Base-by-base conservation (phyloP, 2,329 filamentous ascomycete genomes). In the Ophiostoma quercus region DNA sequence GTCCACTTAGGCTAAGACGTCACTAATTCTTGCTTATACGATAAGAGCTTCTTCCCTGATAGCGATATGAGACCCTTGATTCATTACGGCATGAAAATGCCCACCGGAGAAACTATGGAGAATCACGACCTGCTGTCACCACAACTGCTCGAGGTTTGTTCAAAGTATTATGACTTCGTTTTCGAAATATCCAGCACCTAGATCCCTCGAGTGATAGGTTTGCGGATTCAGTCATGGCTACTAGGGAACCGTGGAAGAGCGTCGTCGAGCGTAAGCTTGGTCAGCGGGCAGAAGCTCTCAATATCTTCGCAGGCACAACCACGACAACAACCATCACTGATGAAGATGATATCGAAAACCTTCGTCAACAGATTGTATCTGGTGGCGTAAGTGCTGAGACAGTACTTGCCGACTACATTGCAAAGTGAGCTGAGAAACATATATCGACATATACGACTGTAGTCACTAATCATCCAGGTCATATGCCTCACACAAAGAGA, bases 191-290 rank as follows among this genome's bases (percentile, higher is more conserved):
- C 8, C 34, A 6, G 34, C 8, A 34, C 5, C 7, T n/a, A n/a
- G 14, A 19, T 7, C 16, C 16, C 4, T 47, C 43, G 16, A 47
- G 7, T 47, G 14, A 47, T 19, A 19, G 5, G 16, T 47, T 7
- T 47, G 16, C 16, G 7, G 5, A 5, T 47, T 19, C 19, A 7
- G 16, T 16, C 16, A 47, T 47, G 62, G 34, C 9, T n/a, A 39
- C 34, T 5, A n/a, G 22, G 19, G 16, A 39, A 39, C 2, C 62
- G 4, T 65, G 62, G 62, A 6, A 39, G n/a, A 34, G 12, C 6
- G 19, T 65, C 9, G 62, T 65, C 19, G 19, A n/a, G 32, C 62
- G n/a, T 7, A 65, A 65, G 62, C 62, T 37, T 39, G 62, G 34
- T 22, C 34, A 65, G 16, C 32, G 34, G 32, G 34, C 62, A 22